These are phyloP conservation scores for Gracilariopsis chorda DNA, from an alignment of 23 red algal species.

Conservation along the genomic window DNA sequence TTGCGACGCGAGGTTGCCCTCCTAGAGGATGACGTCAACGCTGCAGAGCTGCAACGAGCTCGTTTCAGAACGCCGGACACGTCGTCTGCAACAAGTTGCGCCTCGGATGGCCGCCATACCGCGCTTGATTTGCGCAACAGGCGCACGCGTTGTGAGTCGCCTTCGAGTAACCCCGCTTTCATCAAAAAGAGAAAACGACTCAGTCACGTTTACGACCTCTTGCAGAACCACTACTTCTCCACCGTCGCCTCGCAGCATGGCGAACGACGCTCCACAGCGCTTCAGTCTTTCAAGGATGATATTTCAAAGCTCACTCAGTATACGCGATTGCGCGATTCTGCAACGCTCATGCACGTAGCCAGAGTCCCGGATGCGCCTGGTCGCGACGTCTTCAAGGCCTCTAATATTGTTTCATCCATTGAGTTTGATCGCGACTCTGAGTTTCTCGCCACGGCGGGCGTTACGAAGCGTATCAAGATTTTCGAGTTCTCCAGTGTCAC, in stretches of 20 bases:
- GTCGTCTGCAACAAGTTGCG: background rate
- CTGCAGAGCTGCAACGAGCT: constrained; percentile 21
- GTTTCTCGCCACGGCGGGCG: constrained; percentile 88
- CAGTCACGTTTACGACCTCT: constrained; percentile 31
- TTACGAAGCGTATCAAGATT: constrained; percentile 94
- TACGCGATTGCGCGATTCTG: constrained; percentile 38
- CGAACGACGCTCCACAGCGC: background rate
- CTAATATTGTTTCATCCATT: constrained; percentile 94
- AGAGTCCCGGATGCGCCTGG: constrained; percentile 36
- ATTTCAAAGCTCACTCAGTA: constrained; percentile 78
- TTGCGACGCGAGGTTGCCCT: constrained; percentile 51
- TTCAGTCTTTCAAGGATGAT: constrained; percentile 55
- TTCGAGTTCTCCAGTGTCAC: constrained; percentile 81
- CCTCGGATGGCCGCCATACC: background rate
- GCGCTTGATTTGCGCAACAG: background rate
- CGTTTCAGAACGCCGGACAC: background rate
- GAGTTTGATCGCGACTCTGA: constrained; percentile 91
- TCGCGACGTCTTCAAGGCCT: constrained; percentile 65
- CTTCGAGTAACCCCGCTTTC: background rate
- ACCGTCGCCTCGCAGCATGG: constrained; percentile 19
- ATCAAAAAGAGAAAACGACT: constrained; percentile 55
- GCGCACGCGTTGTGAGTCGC: no score
- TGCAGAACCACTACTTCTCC: constrained; percentile 68
- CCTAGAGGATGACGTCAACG: constrained; percentile 36
- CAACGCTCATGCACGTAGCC: constrained; percentile 71